Evolutionary conservation across 2,329 filamentous ascomycete genomes (phyloP).

Genomic region (Waltergamsia citrina): DNA sequence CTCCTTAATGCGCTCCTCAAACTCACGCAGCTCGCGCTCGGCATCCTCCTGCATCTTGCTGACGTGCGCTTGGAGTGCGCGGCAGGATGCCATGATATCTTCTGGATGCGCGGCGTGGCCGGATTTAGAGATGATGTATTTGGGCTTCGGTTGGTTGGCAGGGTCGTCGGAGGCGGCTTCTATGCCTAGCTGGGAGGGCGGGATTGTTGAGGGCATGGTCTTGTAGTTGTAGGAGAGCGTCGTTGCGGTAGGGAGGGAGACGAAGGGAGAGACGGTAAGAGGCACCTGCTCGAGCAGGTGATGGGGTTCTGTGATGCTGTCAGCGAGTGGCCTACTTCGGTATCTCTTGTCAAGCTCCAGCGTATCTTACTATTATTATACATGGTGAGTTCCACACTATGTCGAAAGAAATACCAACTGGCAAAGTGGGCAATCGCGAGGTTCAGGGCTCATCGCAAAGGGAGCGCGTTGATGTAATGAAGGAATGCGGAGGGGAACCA

Average conservation of each 20-base stretch:
- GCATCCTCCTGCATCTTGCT: slow-evolving; percentile 59
- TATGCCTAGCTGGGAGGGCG: slow-evolving; percentile 31
- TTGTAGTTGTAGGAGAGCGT: slow-evolving; percentile 96
- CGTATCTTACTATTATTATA: slow-evolving; percentile 10
- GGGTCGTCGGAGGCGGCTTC: slow-evolving; percentile 24
- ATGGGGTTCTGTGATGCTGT: slow-evolving; percentile 54
- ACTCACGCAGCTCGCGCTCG: slow-evolving; percentile 54
- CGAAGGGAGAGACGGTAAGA: slow-evolving; percentile 87
- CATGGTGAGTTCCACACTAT: too few species aligned
- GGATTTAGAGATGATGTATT: slow-evolving; percentile 69
- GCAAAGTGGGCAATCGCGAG: too few species aligned
- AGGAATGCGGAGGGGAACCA: too few species aligned
- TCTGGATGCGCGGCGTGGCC: slow-evolving; percentile 80
- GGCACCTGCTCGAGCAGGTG: slow-evolving; percentile 87
- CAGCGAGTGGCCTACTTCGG: neutral
- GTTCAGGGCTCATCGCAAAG: too few species aligned
- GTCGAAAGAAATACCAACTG: too few species aligned
- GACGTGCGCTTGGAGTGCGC: slow-evolving; percentile 68
- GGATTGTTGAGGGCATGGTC: slow-evolving; percentile 76
- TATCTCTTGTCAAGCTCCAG: neutral
- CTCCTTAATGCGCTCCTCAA: slow-evolving; percentile 57
- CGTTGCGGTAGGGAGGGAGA: slow-evolving; percentile 79
- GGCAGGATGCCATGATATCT: slow-evolving; percentile 75
- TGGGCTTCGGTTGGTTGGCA: slow-evolving; percentile 36
- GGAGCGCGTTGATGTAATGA: too few species aligned